Conservation (phyloP, 2,329 filamentous ascomycete species). For the Diplodia scrobiculata region DNA sequence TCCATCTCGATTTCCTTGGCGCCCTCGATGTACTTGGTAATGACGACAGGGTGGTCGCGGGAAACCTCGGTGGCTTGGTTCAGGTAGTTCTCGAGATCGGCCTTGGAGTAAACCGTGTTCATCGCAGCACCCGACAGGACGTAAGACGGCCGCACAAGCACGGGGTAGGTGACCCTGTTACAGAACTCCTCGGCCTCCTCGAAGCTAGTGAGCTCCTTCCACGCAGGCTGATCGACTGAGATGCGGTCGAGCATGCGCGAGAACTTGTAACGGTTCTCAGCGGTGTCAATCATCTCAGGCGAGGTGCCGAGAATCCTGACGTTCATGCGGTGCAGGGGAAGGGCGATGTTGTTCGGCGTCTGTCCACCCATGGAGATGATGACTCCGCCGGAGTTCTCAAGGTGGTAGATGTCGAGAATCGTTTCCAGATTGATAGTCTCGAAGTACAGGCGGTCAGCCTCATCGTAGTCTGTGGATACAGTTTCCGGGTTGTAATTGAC, state of each 20-base stretch:
- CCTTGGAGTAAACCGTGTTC: slow-evolving; percentile 98
- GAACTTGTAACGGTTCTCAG: slow-evolving; percentile 98
- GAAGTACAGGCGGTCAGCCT: slow-evolving; percentile 92
- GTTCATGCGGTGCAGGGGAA: slow-evolving; percentile 83
- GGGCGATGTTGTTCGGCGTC: slow-evolving; percentile 95
- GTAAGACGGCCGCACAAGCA: slow-evolving; percentile 92
- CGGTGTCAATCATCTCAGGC: slow-evolving; percentile 97
- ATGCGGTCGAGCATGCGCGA: slow-evolving; percentile 96
- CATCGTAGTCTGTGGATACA: slow-evolving; percentile 86
- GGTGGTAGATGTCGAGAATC: slow-evolving; percentile 87
- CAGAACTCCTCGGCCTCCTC: slow-evolving; percentile 88
- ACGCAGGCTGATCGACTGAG: slow-evolving; percentile 90
- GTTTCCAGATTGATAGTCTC: slow-evolving; percentile 92
- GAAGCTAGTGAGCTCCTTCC: slow-evolving; percentile 96
- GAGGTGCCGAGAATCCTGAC: slow-evolving; percentile 94
- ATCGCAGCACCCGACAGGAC: slow-evolving; percentile 96
- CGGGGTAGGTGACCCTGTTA: slow-evolving; percentile 84
- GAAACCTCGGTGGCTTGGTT: slow-evolving; percentile 92
- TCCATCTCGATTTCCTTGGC: slow-evolving; percentile 99
- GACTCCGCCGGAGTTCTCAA: slow-evolving; percentile 80
- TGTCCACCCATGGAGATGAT: slow-evolving; percentile 96
- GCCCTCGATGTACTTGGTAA: slow-evolving; percentile 99
- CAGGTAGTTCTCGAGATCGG: slow-evolving; percentile 85
- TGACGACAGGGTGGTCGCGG: slow-evolving; percentile 92
- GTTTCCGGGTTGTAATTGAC: slow-evolving; percentile 88